phyloP scores from a whole-genome alignment of 2,329 filamentous ascomycete species.

The Biscogniauxia mediterranea region DNA sequence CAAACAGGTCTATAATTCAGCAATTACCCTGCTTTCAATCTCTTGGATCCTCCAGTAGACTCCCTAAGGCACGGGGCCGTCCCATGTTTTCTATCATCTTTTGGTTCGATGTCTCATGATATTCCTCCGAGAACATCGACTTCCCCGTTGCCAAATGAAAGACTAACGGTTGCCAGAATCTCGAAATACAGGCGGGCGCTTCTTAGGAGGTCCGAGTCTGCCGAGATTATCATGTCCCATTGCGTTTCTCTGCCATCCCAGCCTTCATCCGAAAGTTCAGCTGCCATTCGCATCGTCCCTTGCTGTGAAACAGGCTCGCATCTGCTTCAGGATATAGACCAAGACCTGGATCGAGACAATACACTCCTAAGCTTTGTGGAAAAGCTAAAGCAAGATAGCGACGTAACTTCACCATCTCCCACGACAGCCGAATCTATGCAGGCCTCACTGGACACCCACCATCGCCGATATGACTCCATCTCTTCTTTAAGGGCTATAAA shows the following conservation, averaged over 20 bases:
- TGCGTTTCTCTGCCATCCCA: background rate
- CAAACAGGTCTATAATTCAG: conserved; percentile 9
- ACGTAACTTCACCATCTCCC: background rate
- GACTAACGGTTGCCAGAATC: background rate
- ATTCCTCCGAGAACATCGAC: background rate
- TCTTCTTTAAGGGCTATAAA: conserved; percentile 21
- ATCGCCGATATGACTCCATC: conserved; percentile 21
- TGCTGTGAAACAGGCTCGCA: background rate
- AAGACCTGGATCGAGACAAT: background rate
- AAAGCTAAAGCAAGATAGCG: background rate
- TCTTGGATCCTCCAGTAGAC: conserved; percentile 1
- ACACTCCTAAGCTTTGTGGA: background rate
- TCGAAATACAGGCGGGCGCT: background rate
- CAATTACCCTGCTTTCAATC: conserved; percentile 7
- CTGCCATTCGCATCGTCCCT: background rate
- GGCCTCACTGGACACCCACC: conserved; percentile 6
- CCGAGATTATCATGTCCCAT: background rate
- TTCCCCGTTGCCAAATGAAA: conserved; percentile 2
- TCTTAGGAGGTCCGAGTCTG: background rate
- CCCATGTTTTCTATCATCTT: background rate
- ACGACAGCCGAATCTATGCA: conserved; percentile 15
- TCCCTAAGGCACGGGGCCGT: background rate
- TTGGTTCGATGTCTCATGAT: conserved; percentile 1
- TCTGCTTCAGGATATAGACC: background rate
- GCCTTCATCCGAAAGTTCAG: background rate